Evolutionary conservation across 2,329 filamentous ascomycete species (phyloP).

Genomic region (Hypoxylon sp.): DNA sequence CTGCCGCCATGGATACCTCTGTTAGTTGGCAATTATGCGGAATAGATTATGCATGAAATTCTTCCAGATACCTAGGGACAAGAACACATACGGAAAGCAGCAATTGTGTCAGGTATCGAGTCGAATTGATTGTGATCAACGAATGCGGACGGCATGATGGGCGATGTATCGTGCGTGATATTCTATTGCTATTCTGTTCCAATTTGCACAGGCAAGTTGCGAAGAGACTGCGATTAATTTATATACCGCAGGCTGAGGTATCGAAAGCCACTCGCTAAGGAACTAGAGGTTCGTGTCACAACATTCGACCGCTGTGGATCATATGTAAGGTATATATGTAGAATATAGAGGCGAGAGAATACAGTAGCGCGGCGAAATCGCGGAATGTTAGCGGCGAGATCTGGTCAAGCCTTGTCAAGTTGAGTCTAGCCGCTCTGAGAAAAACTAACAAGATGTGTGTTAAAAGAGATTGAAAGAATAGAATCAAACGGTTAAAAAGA

Average conservation of each 20-base stretch:
- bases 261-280: background rate
- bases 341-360: slow-evolving; percentile 7
- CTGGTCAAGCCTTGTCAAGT: background rate
- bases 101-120: slow-evolving; percentile 74
- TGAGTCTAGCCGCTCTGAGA: background rate
- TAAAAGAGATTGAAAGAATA: background rate
- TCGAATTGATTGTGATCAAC: slow-evolving; percentile 71
- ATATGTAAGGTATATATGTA: slow-evolving; percentile 4
- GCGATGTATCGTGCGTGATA: slow-evolving; percentile 29
- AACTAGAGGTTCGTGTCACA: slow-evolving; percentile 20
- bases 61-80: slow-evolving; percentile 4
- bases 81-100: slow-evolving; percentile 71
- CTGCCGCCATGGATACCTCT: slow-evolving; percentile 57
- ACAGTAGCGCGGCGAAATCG: slow-evolving; percentile 7
- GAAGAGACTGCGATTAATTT: background rate
- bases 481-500: slow-evolving; percentile 18
- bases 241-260: slow-evolving; percentile 6
- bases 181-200: background rate
- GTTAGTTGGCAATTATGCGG: slow-evolving; percentile 22
- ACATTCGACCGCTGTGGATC: slow-evolving; percentile 10
- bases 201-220: background rate
- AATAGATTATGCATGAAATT: slow-evolving; percentile 6
- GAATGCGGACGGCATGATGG: slow-evolving; percentile 65
- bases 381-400: slow-evolving; percentile 16
- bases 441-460: background rate